A percentile compares a stretch with the other conserved stretches of the same genome.
Evolutionary conservation across 2,329 filamentous ascomycete species (phyloP).

Genomic region (Apiospora saccharicola): DNA sequence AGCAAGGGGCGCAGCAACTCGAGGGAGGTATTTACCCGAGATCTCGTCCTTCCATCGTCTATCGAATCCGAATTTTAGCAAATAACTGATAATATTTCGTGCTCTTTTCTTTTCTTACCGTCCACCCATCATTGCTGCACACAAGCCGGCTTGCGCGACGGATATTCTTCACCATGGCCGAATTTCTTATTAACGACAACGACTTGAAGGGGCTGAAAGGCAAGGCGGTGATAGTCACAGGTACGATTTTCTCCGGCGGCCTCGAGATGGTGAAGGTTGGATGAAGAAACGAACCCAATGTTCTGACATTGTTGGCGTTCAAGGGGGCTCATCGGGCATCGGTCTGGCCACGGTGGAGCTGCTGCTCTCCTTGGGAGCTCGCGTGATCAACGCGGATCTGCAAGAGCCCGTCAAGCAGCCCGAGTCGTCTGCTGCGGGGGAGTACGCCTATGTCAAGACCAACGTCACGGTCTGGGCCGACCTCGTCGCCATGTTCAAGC

Average conservation of each 20-base stretch:
- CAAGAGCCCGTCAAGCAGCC: constrained; percentile 46
- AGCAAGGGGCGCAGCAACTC: neutral
- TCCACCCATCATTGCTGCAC: neutral
- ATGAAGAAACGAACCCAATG: constrained; percentile 17
- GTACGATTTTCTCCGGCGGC: constrained; percentile 40
- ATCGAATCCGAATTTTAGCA: neutral
- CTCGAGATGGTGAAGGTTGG: constrained; percentile 4
- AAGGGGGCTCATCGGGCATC: constrained; percentile 67
- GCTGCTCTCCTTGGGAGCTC: constrained; percentile 60
- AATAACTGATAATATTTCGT: neutral
- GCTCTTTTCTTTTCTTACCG: neutral
- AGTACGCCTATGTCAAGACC: constrained; percentile 51
- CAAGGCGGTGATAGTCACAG: constrained; percentile 61
- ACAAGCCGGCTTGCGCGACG: neutral
- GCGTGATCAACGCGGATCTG: constrained; percentile 63
- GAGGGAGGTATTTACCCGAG: neutral
- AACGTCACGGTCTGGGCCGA: constrained; percentile 60
- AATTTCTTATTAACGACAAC: constrained; percentile 53
- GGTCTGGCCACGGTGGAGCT: constrained; percentile 62
- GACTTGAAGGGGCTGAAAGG: constrained; percentile 52
- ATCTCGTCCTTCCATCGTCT: neutral
- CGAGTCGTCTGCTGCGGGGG: constrained; percentile 22
- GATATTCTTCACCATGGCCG: constrained; percentile 29
- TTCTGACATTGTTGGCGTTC: constrained; percentile 29
- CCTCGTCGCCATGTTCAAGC: constrained; percentile 59